Conservation (phyloP, 106 monocot species). For the Amphibolis antarctica region DNA sequence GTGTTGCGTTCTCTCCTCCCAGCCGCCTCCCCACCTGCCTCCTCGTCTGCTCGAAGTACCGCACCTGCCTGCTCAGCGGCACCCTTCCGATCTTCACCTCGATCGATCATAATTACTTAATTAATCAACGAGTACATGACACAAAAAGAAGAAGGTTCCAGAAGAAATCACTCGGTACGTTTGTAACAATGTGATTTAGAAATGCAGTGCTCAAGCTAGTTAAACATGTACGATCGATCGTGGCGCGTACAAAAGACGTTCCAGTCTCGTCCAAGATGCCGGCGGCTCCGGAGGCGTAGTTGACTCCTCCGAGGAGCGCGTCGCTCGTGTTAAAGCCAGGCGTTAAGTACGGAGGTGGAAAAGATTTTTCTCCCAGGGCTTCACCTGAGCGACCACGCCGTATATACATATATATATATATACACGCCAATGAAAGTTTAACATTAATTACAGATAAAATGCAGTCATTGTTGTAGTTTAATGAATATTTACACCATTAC, state of each 20-base stretch:
- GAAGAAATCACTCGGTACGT: no score
- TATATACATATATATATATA: neutral
- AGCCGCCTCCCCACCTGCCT: slow-evolving; percentile 4
- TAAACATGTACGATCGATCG: neutral
- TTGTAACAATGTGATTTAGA: no score
- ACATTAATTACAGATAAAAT: no score
- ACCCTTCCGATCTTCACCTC: slow-evolving; percentile 37
- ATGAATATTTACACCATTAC: slow-evolving; percentile 10
- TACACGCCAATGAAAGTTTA: no score
- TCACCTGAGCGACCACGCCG: slow-evolving; percentile 17
- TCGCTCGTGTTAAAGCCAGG: neutral
- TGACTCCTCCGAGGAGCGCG: slow-evolving; percentile 19
- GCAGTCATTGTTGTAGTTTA: no score
- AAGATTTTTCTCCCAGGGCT: slow-evolving; percentile 29
- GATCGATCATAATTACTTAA: neutral
- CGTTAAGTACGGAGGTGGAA: slow-evolving; percentile 39
- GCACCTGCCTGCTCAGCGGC: slow-evolving; percentile 29
- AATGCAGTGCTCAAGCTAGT: no score
- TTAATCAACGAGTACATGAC: no score
- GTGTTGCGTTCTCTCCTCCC: slow-evolving; percentile 24
- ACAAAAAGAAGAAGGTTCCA: no score
- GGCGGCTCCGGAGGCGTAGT: slow-evolving; percentile 43
- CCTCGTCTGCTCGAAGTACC: slow-evolving; percentile 37
- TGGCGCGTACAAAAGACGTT: slow-evolving; percentile 16
- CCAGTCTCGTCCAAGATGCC: slow-evolving; percentile 48